These are phyloP conservation scores for Chytriomyces hyalinus DNA, from an alignment of 192 early-diverging fungal genomes.

Conservation along the genomic window DNA sequence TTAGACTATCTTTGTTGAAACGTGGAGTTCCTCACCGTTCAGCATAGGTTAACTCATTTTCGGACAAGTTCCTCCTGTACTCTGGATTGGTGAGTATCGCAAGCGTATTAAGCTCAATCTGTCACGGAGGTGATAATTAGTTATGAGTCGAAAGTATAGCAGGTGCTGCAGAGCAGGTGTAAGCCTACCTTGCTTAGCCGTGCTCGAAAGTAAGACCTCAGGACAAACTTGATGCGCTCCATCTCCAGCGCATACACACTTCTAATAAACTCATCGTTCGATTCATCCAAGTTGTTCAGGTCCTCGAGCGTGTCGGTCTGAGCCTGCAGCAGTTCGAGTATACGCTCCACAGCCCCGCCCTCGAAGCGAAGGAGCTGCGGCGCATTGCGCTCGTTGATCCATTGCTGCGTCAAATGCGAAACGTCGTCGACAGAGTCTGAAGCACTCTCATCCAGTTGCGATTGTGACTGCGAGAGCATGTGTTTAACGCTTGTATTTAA, in stretches of 20 bases:
- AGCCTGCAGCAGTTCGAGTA: slow-evolving; percentile 61
- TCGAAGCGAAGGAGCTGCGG: slow-evolving; percentile 68
- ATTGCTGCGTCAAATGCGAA: slow-evolving; percentile 55
- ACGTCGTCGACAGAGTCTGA: slow-evolving; percentile 40
- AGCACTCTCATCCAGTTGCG: too few species aligned
- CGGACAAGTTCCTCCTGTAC: slow-evolving; percentile 52
- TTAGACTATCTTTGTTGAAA: neutral
- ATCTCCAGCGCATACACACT: slow-evolving; percentile 71
- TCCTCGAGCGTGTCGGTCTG: slow-evolving; percentile 51
- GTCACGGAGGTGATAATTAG: too few species aligned
- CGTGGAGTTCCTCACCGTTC: slow-evolving; percentile 25
- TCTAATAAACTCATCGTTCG: slow-evolving; percentile 55
- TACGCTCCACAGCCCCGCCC: slow-evolving; percentile 44
- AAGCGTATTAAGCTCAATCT: slow-evolving; percentile 66
- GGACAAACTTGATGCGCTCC: slow-evolving; percentile 69
- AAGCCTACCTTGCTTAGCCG: slow-evolving; percentile 63
- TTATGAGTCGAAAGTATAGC: neutral
- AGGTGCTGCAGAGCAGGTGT: neutral
- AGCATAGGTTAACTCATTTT: slow-evolving; percentile 49
- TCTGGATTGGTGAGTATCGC: slow-evolving; percentile 46
- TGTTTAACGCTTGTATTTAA: too few species aligned
- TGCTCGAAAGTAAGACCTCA: slow-evolving; percentile 67
- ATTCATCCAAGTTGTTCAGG: slow-evolving; percentile 22
- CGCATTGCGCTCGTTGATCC: slow-evolving; percentile 73
- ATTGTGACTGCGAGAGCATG: too few species aligned